phyloP scores from a whole-genome alignment of 2,329 filamentous ascomycete genomes.

The Diaporthe citriasiana region DNA sequence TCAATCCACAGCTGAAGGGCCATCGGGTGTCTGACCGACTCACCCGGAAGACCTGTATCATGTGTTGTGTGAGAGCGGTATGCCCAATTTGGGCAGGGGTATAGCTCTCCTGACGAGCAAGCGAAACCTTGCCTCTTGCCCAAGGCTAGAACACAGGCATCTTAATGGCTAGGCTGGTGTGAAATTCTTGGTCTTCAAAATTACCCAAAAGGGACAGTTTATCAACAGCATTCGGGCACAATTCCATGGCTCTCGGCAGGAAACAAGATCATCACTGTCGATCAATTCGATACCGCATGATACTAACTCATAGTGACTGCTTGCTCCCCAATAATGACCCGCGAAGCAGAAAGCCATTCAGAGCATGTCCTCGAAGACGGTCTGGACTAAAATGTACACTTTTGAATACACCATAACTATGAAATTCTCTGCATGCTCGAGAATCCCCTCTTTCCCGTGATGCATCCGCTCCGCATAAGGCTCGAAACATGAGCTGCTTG shows the following conservation, averaged over 20 bases:
- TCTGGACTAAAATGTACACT: conserved; percentile 12
- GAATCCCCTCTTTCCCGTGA: background rate
- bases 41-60: background rate
- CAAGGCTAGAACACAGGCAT: background rate
- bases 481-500: background rate
- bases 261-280: background rate
- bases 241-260: background rate
- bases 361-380: background rate
- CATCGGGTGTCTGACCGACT: too few relatives aligned
- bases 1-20: background rate
- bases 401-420: background rate
- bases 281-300: background rate
- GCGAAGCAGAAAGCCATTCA: conserved; percentile 4
- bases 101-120: background rate
- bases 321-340: background rate
- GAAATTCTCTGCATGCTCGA: background rate
- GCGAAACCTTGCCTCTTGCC: background rate
- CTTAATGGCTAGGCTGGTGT: background rate
- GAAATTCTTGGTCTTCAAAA: background rate
- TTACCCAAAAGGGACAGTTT: too few relatives aligned
- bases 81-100: background rate
- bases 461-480: background rate
- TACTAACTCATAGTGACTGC: conserved; percentile 1
- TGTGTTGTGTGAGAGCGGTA: background rate
- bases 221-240: background rate